Base-by-base conservation (phyloP, 202 grass and related monocot genomes). In the Bolboschoenoplectus hybrid region DNA sequence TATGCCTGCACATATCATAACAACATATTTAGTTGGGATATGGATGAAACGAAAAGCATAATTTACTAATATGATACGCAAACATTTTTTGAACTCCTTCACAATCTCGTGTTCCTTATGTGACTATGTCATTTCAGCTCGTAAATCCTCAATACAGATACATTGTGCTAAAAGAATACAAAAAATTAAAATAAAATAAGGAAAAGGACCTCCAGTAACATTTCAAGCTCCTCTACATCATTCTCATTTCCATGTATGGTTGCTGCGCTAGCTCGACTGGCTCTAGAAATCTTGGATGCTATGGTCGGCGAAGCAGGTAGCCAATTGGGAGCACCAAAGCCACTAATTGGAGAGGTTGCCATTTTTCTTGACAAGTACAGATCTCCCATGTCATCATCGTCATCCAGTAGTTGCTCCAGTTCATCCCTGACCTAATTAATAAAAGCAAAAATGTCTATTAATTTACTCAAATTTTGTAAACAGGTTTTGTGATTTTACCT, bases 301-400 rank as follows among this genome's bases (percentile, higher is more conserved):
- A 99, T 92, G 84, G 97, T 97, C 61, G 97, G 97, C 66, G 93
- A 99, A 85, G 90, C 81, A 74, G 93, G 82, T 72, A 97, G 85
- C 97, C 92, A 99, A 89, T 91, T 89, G 66, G 90, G 97, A 80
- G 67, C 97, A 92, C 86, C 90, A 85, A 89, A 99, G 82, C 89
- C 92, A 85, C 93, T 97, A 20, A 94, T 40, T 87, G 97, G 97
- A 72, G 93, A 99, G 50, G 88, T 92, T 65, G 87, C 90, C 90
- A 99, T 87, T 88, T 99, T 99, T 94, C 93, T 94, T 85, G 97
- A 92, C 86, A 99, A 92, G 89, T 99, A 99, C 89, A 99, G 92
- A 91, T 99, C 97, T 84, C 90, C 97, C 97, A 99, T 99, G 85
- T 99, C 97, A 71, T 99, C 97, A 3, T 99, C 97, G 32, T 99